Base-by-base conservation (phyloP, 169 alveolate species). In the Babesia bovis region DNA sequence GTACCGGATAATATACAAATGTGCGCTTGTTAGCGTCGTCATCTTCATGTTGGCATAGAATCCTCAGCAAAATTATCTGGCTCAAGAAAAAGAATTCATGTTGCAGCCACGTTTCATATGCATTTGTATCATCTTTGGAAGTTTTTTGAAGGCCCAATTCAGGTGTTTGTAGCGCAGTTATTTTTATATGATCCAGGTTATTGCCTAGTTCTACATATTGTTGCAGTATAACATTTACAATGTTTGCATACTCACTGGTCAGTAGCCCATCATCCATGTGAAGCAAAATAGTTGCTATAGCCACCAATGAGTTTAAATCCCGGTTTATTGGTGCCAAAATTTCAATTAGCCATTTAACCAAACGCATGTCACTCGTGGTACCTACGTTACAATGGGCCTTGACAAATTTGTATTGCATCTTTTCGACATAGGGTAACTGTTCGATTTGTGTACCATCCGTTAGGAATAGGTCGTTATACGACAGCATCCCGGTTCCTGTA, bases 361-460 rank as follows among this genome's bases (percentile, higher is more conserved):
- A 35, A 10, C 47, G 12, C 26, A n/a, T 25, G 28, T 63, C 73
- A 28, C 13, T 49, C 7, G 35, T 13, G 4, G 61, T 47, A 45
- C 19, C 10, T 38, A 30, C 25, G 32, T 23, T 30, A 52, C 50
- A 45, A 50, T 63, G 3, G 15, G 13, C 32, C 28, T 2, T 23
- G 21, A 63, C 21, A 23, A 63, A 45, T 25, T 47, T 44, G 49
- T 63, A 44, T 33, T 63, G 73, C 49, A 63, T 63, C 73, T 60
- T 2, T 12, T 17, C 17, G 3, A 63, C 7, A 15, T 42, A 19
- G 10, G 73, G 60, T 47, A 63, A 23, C 1, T 4, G 19, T 1
- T 30, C 59, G 2, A 63, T 21, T 33, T 15, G 49, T 2, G 73
- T 63, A 19, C 73, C 73, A 33, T 63, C 73, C 4, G 35, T 28